A percentile compares a stretch with the other conserved stretches of the same genome.
Evolutionary conservation across 768 basidiomycete genomes (phyloP).

Genomic region (Boletus vermiculosoides): DNA sequence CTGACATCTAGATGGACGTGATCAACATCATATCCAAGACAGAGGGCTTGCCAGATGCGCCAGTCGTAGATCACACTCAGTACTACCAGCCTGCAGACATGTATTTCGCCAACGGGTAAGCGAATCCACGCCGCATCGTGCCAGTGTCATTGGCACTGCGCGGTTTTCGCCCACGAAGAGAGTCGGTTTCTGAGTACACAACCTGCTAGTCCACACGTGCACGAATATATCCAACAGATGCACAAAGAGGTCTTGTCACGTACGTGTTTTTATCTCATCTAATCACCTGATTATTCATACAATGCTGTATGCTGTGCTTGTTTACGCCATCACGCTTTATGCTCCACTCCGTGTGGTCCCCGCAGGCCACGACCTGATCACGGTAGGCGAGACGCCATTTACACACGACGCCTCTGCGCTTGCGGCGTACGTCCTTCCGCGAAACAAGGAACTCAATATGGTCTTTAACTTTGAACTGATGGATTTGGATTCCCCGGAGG

Average conservation of each 20-base stretch:
- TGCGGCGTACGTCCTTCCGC: constrained; percentile 54
- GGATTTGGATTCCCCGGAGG: constrained; percentile 51
- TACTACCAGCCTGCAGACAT: constrained; percentile 53
- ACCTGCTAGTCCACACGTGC: constrained; percentile 54
- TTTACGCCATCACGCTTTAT: neutral
- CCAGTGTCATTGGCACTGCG: neutral
- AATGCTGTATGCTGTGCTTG: constrained; percentile 1
- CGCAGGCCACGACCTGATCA: constrained; percentile 56
- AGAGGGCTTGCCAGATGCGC: constrained; percentile 64
- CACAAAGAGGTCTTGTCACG: constrained; percentile 55
- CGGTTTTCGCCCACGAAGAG: constrained; percentile 6
- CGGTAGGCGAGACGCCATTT: constrained; percentile 64
- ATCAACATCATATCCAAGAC: constrained; percentile 69
- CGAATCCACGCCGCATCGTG: constrained; percentile 11
- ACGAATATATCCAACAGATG: constrained; percentile 71
- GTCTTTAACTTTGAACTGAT: constrained; percentile 65
- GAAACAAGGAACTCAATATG: constrained; percentile 62
- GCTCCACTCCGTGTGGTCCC: constrained; percentile 8
- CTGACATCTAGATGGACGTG: constrained; percentile 55
- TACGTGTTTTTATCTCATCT: constrained; percentile 34
- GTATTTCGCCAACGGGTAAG: constrained; percentile 60
- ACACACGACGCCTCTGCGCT: constrained; percentile 52
- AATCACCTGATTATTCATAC: constrained; percentile 14
- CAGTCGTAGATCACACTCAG: constrained; percentile 48
- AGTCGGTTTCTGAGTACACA: neutral